A percentile compares a stretch with the other conserved stretches of the same genome.
These are phyloP conservation scores for Solanum virginianum DNA, from an alignment of 257 asterid species.

Conservation along the genomic window DNA sequence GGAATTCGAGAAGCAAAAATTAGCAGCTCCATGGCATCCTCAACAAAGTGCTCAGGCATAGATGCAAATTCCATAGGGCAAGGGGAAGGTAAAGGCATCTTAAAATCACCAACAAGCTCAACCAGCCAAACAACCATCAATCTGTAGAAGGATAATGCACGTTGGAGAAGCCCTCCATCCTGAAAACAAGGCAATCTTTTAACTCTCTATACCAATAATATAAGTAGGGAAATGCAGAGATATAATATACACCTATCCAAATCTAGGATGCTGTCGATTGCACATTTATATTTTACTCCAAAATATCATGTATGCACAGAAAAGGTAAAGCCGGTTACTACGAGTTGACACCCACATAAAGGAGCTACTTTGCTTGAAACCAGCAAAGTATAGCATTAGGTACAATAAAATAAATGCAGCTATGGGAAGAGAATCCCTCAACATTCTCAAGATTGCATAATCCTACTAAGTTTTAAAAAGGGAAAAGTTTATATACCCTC, in stretches of 20 bases:
- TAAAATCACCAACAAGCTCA: conserved; percentile 75
- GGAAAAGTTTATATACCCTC: conserved; percentile 37
- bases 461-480: neutral
- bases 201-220: neutral
- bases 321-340: neutral
- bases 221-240: neutral
- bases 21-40: conserved; percentile 95
- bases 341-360: neutral
- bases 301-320: neutral
- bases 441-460: neutral
- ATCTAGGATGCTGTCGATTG: neutral
- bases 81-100: conserved; percentile 69
- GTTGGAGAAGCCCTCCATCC: conserved; percentile 85
- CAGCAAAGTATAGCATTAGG: neutral
- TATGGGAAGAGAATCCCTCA: neutral
- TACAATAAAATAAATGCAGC: neutral
- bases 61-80: conserved; percentile 90
- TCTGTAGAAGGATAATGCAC: conserved; percentile 77
- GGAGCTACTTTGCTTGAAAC: neutral
- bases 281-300: neutral
- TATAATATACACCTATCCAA: neutral
- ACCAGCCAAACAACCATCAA: conserved; percentile 93
- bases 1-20: conserved; percentile 92
- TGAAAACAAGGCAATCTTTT: conserved; percentile 13
- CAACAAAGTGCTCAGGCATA: conserved; percentile 94